Evolutionary conservation across 2,329 filamentous ascomycete species (phyloP).

Genomic region (Cladobotryum mycophilum): DNA sequence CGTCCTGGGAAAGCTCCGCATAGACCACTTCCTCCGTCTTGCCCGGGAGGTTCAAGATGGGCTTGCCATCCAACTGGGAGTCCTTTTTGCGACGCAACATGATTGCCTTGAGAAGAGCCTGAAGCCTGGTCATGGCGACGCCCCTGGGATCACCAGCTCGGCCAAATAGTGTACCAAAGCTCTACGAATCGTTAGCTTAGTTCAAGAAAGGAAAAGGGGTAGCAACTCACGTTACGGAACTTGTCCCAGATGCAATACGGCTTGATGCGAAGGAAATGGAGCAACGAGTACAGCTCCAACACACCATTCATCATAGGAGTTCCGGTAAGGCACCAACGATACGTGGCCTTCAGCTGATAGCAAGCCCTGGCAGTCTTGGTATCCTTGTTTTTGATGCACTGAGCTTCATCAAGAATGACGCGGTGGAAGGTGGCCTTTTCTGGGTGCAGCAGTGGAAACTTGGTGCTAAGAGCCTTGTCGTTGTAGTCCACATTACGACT

Average conservation of each 20-base stretch:
- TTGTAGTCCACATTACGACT: conserved; percentile 33
- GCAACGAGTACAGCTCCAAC: conserved; percentile 68
- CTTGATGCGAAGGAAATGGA: conserved; percentile 69
- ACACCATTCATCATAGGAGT: conserved; percentile 88
- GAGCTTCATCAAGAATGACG: conserved; percentile 80
- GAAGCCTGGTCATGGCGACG: conserved; percentile 65
- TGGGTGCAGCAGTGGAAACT: conserved; percentile 55
- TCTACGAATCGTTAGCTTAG: conserved; percentile 20
- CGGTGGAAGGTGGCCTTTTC: conserved; percentile 62
- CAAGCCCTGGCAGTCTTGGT: conserved; percentile 68
- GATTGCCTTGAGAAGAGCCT: conserved; percentile 69
- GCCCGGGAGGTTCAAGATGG: conserved; percentile 69
- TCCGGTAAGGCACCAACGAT: conserved; percentile 74
- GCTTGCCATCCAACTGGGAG: conserved; percentile 71
- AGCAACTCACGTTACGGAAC: conserved; percentile 49
- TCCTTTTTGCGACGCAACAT: conserved; percentile 78
- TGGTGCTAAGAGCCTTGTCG: conserved; percentile 27
- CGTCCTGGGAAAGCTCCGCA: conserved; percentile 65
- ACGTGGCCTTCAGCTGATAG: conserved; percentile 57
- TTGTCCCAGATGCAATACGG: conserved; percentile 62
- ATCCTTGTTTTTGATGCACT: conserved; percentile 71
- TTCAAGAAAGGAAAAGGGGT: background rate
- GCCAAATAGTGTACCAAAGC: conserved; percentile 37
- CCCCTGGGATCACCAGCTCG: conserved; percentile 43
- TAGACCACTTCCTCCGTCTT: conserved; percentile 72